Evolutionary conservation across 2,329 filamentous ascomycete genomes (phyloP), one percentile per base, ranked within the genome.

Genomic region (Penicillium griseofulvum): DNA sequence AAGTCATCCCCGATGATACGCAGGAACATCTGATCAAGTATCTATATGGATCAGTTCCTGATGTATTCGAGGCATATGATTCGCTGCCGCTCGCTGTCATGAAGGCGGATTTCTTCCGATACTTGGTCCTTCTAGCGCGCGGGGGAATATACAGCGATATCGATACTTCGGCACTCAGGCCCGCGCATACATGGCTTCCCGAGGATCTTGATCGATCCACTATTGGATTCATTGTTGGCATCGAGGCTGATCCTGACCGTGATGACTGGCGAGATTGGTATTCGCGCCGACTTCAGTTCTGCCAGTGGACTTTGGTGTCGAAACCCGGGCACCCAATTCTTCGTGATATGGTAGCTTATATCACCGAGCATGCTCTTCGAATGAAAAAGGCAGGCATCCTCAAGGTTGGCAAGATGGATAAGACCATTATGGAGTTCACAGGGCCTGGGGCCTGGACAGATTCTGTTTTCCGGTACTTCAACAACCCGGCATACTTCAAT

Each of bases 271-370:
- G 85, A 34, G 80, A 96, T 1, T 97, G 93, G 94, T 99, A 97
- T 79, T 94, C 91, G 60, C 88, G 94, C 56, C 85, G 93, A 60
- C 92, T 99, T 58, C 94, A 97, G 72, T 97, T 99, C 75, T 99
- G 94, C 76, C 94, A 99, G 74, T 99, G 94, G 94, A 99, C 94
- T 1, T 97, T 99, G 60, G 93, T 97, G 74, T 80, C 89, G 54
- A 99, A 99, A 75, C 89, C 93, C 0, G 94, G 94, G 11, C 94
- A 99, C 71, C 94, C 94, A 0, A 86, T 96, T 12, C 82, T 99
- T 55, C 86, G 92, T 59, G 90, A 97, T 58, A 84, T 96, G 57
- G 91, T 99, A 31, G 81, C 88, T 14, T 88, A 87, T 63, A 92
- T 99, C 68, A 96, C 93, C 0, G 82, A 90, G 61, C 85, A 92